These are phyloP conservation scores for Spencermartinsiella ligniputridi DNA, from an alignment of 1,139 yeast species.

Conservation along the genomic window DNA sequence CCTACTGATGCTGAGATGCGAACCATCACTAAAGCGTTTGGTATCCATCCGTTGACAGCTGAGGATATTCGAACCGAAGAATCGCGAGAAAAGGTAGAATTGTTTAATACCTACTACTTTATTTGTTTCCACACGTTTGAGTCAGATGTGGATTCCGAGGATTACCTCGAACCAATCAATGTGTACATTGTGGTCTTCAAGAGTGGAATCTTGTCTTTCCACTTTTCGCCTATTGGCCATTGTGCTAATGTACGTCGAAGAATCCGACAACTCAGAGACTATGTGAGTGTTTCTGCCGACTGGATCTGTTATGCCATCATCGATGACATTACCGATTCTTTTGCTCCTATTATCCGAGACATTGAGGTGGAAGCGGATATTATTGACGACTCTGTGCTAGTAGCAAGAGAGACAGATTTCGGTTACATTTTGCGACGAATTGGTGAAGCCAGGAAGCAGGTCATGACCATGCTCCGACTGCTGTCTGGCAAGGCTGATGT, in stretches of 20 bases:
- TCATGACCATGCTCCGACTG: constrained; percentile 87
- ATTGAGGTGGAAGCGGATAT: constrained; percentile 90
- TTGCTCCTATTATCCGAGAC: constrained; percentile 83
- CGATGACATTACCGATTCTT: constrained; percentile 91
- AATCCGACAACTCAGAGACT: constrained; percentile 84
- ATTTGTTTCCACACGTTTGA: constrained; percentile 94
- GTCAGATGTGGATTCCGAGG: constrained; percentile 58
- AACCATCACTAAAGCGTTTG: constrained; percentile 81
- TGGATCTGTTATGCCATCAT: constrained; percentile 88
- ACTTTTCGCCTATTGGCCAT: constrained; percentile 75
- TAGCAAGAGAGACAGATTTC: constrained; percentile 60
- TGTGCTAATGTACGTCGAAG: constrained; percentile 87
- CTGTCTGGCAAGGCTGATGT: constrained; percentile 96
- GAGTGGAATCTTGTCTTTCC: constrained; percentile 80
- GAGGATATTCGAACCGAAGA: constrained; percentile 94
- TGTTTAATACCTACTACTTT: constrained; percentile 83
- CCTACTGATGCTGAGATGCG: constrained; percentile 97
- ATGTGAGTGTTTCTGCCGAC: constrained; percentile 82
- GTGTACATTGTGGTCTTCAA: constrained; percentile 85
- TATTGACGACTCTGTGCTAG: constrained; percentile 78
- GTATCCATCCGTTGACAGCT: constrained; percentile 91
- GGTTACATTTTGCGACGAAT: constrained; percentile 63
- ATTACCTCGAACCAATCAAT: constrained; percentile 80
- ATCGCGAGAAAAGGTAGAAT: constrained; percentile 89
- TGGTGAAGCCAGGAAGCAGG: constrained; percentile 85